A percentile compares a stretch with the other conserved stretches of the same genome.
Evolutionary conservation across 2,329 filamentous ascomycete species (phyloP).

Genomic region (Alternaria hordeiaustralica): DNA sequence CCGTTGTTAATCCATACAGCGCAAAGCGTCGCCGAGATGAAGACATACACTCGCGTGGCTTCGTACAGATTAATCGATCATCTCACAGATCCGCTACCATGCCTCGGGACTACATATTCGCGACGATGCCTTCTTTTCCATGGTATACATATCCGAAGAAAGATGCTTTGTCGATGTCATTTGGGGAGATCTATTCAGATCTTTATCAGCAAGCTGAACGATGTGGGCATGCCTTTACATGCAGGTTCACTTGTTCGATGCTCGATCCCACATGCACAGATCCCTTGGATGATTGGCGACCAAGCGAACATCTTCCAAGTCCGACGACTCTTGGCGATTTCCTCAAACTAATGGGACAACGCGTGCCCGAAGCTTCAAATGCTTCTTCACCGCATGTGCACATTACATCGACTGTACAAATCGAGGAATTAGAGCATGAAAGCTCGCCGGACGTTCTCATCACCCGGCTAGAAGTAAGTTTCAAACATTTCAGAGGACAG

Average conservation of each 20-base stretch:
- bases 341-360: background rate
- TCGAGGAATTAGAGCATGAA: background rate
- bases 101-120: background rate
- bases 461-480: background rate
- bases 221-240: background rate
- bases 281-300: background rate
- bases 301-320: background rate
- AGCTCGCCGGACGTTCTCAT: background rate
- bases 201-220: background rate
- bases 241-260: background rate
- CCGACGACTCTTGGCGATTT: background rate
- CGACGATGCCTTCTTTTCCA: background rate
- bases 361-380: background rate
- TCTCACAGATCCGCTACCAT: background rate
- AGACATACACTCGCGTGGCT: background rate
- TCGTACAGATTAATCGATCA: background rate
- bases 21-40: background rate
- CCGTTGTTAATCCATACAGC: background rate
- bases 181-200: background rate
- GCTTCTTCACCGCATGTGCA: background rate
- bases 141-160: background rate
- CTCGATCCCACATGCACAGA: background rate
- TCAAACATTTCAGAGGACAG: rapidly evolving
- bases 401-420: background rate
- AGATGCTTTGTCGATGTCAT: background rate